phyloP scores from a whole-genome alignment of 169 alveolate genomes.

The Plasmodium coatneyi region DNA sequence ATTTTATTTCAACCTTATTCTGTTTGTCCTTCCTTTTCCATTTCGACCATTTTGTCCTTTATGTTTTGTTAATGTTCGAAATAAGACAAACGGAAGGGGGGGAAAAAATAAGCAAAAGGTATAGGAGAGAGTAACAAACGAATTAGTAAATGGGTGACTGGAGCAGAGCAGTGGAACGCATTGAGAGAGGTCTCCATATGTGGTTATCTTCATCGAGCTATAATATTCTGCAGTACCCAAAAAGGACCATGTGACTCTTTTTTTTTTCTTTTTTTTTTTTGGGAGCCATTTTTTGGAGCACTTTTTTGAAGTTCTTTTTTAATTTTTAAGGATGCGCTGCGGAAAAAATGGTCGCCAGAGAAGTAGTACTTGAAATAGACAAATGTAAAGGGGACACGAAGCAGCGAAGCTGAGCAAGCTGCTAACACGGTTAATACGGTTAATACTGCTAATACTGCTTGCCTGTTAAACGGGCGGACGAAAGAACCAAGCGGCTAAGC shows the following conservation, averaged over 20 bases:
- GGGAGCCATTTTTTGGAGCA: not conserved
- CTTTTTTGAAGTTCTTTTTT: not conserved
- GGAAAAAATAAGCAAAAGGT: not conserved
- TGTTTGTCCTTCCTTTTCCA: not conserved
- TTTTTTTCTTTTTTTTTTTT: constrained; percentile 14
- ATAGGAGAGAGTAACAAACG: not conserved
- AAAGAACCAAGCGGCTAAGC: not conserved
- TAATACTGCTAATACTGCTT: not conserved
- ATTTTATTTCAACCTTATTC: not conserved
- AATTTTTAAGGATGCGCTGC: not conserved
- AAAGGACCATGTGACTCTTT: constrained; percentile 4
- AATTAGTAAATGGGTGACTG: not conserved
- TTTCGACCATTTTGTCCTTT: not conserved
- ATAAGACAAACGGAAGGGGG: not conserved
- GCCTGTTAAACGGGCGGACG: not conserved
- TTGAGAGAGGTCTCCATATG: not conserved
- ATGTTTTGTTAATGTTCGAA: not conserved
- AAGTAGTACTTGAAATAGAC: not conserved
- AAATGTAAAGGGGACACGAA: not conserved
- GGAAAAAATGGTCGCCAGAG: constrained; percentile 1
- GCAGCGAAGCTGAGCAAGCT: not conserved
- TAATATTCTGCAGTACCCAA: not conserved
- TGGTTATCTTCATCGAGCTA: not conserved
- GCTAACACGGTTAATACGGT: not conserved
- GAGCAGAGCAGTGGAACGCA: not conserved